Base-by-base conservation (phyloP, 805 yeast genomes). In the Sugiyamaella americana region DNA sequence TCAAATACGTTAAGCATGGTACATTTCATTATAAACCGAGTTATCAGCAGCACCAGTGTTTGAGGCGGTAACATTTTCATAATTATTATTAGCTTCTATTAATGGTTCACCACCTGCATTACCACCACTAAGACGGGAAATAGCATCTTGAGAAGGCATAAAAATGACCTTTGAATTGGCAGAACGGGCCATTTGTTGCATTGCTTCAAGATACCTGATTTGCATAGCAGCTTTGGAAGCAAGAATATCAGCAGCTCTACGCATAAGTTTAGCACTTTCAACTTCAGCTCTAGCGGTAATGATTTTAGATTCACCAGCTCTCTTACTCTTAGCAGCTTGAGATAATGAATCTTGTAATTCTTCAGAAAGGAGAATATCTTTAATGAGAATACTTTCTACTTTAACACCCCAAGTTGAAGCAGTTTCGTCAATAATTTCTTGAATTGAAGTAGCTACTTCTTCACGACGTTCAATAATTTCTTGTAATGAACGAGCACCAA, bases 171-270 rank as follows among this genome's bases (percentile, higher is more conserved):
- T 78, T n/a, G 84, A 66, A 49, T 75, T 74, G 1, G 86, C 67
- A 43, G 72, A 58, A 51, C 67, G 76, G 30, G 86, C 83, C 87
- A 82, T 82, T 51, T 69, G 70, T 65, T 80, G 86, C 79, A 82
- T 78, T n/a, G 87, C 87, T 57, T 82, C 88, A 64, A 82, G 71
- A 59, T 82, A 82, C 63, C 88, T 69, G 61, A 82, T 82, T 68
- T 82, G 87, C 84, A 82, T 80, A 23, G 87, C 88, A 11, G 87
- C 78, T 54, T 80, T 80, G 35, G 84, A 78, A 40, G 84, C 82
- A 58, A 82, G 73, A 49, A 82, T 80, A 63, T 82, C 87, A 44
- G 87, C 86, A 23, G 87, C 87, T 63, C 80, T 79, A 68, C 88
- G 75, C 87, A 82, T 81, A 54, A 80, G 72, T 62, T 80, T 80